Evolutionary conservation across 345 rosid genomes (phyloP).

Genomic region (Aquilaria malaccensis): DNA sequence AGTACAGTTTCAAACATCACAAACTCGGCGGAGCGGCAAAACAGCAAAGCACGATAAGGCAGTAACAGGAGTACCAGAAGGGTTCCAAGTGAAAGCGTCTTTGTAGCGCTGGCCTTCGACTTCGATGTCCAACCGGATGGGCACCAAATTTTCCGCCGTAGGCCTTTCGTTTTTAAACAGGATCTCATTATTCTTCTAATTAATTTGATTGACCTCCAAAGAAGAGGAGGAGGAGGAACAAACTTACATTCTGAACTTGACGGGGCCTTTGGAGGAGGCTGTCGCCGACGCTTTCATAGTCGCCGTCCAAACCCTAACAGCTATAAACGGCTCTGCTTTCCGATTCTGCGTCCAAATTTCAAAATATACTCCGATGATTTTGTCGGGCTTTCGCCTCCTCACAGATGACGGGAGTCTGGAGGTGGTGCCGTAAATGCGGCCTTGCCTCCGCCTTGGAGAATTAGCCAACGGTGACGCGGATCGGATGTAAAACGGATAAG

Average conservation of each 20-base stretch:
- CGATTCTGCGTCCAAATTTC: no score
- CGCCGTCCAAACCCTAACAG: conserved; percentile 3
- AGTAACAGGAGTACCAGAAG: conserved; percentile 49
- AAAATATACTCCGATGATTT: no score
- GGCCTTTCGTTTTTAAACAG: conserved; percentile 44
- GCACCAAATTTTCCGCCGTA: conserved; percentile 78
- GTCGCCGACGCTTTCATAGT: conserved; percentile 39
- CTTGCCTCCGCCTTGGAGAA: no score
- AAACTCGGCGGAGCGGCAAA: background rate
- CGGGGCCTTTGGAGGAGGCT: conserved; percentile 43
- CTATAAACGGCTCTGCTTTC: no score
- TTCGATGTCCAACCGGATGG: conserved; percentile 85
- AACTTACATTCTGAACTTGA: conserved; percentile 83
- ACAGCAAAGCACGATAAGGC: background rate
- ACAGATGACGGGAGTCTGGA: no score
- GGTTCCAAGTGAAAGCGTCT: conserved; percentile 97
- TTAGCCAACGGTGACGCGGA: no score
- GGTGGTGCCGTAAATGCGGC: no score
- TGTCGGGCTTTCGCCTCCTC: no score
- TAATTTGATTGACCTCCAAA: background rate
- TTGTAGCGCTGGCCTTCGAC: conserved; percentile 82
- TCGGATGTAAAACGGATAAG: no score
- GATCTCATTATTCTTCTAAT: background rate
- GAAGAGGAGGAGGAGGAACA: conserved; percentile 3
- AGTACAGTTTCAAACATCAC: background rate